Evolutionary conservation across 192 early-diverging fungal species (phyloP).

Genomic region (Backusella luteola): DNA sequence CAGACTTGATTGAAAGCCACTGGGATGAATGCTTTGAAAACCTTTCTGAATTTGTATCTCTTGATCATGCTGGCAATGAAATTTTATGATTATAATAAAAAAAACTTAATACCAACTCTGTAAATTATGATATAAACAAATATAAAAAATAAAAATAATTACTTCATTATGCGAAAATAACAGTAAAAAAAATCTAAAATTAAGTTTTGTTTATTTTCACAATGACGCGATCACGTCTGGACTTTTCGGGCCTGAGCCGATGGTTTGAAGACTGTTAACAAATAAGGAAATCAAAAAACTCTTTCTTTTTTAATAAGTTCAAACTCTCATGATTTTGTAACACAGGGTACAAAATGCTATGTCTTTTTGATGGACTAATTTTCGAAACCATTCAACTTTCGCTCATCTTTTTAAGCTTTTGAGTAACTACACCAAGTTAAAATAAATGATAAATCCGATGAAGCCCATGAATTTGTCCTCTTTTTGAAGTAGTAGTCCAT

Average conservation of each 20-base stretch:
- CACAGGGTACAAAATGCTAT: neutral
- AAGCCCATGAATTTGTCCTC: neutral
- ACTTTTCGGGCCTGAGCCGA: neutral
- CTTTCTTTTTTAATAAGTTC: neutral
- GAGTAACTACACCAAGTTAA: neutral
- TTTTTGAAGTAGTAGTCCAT: neutral
- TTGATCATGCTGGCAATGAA: conserved; percentile 10
- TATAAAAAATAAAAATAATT: neutral
- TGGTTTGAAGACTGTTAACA: neutral
- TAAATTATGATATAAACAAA: conserved; percentile 2
- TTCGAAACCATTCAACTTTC: neutral
- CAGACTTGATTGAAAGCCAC: neutral
- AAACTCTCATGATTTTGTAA: neutral
- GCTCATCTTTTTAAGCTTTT: neutral
- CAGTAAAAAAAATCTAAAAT: neutral
- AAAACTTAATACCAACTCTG: neutral
- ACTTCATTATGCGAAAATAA: neutral
- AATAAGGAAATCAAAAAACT: neutral
- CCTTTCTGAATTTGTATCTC: neutral
- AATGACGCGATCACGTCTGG: neutral
- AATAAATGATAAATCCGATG: neutral
- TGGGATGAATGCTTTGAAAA: conserved; percentile 4
- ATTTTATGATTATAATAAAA: neutral
- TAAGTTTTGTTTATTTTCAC: neutral
- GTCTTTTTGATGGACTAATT: neutral